Evolutionary conservation across 2,329 filamentous ascomycete species (phyloP).

Genomic region (Ustilaginoidea virens): DNA sequence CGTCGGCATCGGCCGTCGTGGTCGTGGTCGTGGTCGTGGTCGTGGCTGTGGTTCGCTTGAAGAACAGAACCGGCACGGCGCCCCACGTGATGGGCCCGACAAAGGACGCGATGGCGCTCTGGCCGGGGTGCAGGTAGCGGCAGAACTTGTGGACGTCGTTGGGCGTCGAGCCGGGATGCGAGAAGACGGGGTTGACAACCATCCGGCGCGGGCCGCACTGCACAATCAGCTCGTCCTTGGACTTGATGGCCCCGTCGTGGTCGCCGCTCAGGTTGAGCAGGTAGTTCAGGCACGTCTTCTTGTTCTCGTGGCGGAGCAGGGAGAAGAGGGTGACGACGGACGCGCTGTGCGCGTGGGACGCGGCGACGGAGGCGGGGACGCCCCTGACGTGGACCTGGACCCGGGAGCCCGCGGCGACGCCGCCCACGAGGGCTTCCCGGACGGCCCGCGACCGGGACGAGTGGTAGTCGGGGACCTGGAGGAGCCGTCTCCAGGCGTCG

Average conservation of each 20-base stretch:
- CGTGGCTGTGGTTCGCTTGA: conserved; percentile 42
- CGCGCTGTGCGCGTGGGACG: conserved; percentile 29
- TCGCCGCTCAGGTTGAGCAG: conserved; percentile 76
- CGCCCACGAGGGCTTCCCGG: conserved; percentile 77
- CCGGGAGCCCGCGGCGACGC: conserved; percentile 67
- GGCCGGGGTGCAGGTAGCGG: conserved; percentile 79
- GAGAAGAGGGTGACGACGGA: conserved; percentile 71
- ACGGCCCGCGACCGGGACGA: conserved; percentile 61
- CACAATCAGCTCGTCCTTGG: conserved; percentile 82
- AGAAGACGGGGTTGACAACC: conserved; percentile 81
- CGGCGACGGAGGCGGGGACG: conserved; percentile 26
- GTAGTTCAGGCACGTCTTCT: conserved; percentile 78
- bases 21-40: conserved; percentile 26
- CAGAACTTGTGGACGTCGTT: conserved; percentile 98
- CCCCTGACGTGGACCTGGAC: conserved; percentile 62
- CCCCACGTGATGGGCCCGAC: conserved; percentile 89
- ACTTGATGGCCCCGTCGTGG: conserved; percentile 60
- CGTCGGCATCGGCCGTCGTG: conserved; percentile 26
- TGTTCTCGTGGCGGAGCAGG: conserved; percentile 85
- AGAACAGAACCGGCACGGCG: conserved; percentile 77
- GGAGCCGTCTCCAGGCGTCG: conserved; percentile 72
- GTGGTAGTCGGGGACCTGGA: conserved; percentile 83
- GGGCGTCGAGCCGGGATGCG: conserved; percentile 72
- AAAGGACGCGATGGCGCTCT: conserved; percentile 78
- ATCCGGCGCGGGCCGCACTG: conserved; percentile 84